A percentile compares a stretch with the other conserved stretches of the same genome.
Evolutionary conservation across 2,329 filamentous ascomycete species (phyloP).

Genomic region (Fusarium oligoseptatum): DNA sequence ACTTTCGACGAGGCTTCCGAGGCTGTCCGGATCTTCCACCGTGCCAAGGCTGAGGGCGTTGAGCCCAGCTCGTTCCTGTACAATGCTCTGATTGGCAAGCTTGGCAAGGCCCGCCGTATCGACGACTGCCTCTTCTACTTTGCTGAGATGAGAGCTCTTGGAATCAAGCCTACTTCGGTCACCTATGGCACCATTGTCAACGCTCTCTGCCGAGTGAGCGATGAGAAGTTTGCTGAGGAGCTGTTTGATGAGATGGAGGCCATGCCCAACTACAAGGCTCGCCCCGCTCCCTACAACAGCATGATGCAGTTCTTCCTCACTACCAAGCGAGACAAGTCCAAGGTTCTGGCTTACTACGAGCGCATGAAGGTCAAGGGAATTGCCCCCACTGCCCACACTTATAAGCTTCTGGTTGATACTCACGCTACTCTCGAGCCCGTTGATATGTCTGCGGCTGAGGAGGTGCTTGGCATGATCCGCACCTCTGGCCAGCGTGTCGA

Average conservation of each 20-base stretch:
- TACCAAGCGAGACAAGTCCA: slow-evolving; percentile 94
- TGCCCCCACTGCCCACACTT: slow-evolving; percentile 92
- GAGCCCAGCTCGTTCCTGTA: slow-evolving; percentile 97
- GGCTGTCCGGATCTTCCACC: slow-evolving; percentile 96
- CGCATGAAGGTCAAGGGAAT: slow-evolving; percentile 92
- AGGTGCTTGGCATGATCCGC: slow-evolving; percentile 83
- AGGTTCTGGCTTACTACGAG: slow-evolving; percentile 95
- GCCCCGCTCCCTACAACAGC: slow-evolving; percentile 97
- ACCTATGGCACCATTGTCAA: slow-evolving; percentile 99
- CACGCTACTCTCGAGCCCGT: slow-evolving; percentile 94
- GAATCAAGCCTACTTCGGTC: slow-evolving; percentile 95
- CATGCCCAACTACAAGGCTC: slow-evolving; percentile 98
- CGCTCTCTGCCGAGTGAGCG: slow-evolving; percentile 94
- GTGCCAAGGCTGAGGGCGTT: slow-evolving; percentile 92
- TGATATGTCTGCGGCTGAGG: slow-evolving; percentile 88
- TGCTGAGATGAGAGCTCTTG: slow-evolving; percentile 92
- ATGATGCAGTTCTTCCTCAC: slow-evolving; percentile 99
- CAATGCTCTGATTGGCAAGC: slow-evolving; percentile 97
- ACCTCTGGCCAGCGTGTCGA: slow-evolving; percentile 82
- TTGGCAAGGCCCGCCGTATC: slow-evolving; percentile 96
- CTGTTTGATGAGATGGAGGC: slow-evolving; percentile 99
- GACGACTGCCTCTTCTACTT: slow-evolving; percentile 99
- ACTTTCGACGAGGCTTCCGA: slow-evolving; percentile 98
- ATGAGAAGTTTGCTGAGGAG: slow-evolving; percentile 97
- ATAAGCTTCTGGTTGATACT: slow-evolving; percentile 96